These are phyloP conservation scores for Mycosphaerella sp. DNA, from an alignment of 2,329 filamentous ascomycete species.

Conservation along the genomic window DNA sequence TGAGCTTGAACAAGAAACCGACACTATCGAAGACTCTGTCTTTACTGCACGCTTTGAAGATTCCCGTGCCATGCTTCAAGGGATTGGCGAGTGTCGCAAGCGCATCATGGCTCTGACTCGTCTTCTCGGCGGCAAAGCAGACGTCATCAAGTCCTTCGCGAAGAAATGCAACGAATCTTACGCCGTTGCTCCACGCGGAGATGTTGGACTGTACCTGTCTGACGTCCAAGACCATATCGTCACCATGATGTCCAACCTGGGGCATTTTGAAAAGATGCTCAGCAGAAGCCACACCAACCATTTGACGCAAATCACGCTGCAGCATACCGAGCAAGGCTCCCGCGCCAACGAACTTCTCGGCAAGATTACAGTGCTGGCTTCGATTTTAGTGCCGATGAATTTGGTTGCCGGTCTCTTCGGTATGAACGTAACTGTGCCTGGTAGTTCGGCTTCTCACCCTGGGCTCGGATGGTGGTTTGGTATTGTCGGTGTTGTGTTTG, in stretches of 20 bases:
- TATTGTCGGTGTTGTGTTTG: conserved; percentile 52
- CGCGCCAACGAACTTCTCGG: conserved; percentile 82
- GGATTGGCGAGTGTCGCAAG: conserved; percentile 86
- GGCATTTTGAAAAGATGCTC: conserved; percentile 96
- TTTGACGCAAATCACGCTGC: conserved; percentile 86
- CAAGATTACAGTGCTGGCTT: conserved; percentile 91
- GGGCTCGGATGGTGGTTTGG: conserved; percentile 54
- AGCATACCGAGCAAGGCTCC: conserved; percentile 82
- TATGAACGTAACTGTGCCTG: conserved; percentile 79
- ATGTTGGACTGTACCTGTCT: conserved; percentile 91
- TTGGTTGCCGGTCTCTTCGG: conserved; percentile 81
- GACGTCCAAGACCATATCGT: conserved; percentile 99
- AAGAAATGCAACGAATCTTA: conserved; percentile 99
- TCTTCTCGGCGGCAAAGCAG: conserved; percentile 92
- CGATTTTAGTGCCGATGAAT: conserved; percentile 93
- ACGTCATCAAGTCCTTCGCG: conserved; percentile 94
- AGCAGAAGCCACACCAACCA: conserved; percentile 94
- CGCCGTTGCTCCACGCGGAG: conserved; percentile 87
- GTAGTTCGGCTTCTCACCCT: conserved; percentile 36
- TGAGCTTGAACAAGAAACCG: conserved; percentile 79
- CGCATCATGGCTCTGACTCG: conserved; percentile 91
- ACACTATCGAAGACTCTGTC: conserved; percentile 90
- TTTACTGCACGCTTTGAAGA: conserved; percentile 89
- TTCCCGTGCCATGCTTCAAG: conserved; percentile 76
- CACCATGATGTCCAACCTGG: conserved; percentile 95